Evolutionary conservation across 1,284 basidiomycete genomes (phyloP).

Genomic region (Prillingera fragicola): DNA sequence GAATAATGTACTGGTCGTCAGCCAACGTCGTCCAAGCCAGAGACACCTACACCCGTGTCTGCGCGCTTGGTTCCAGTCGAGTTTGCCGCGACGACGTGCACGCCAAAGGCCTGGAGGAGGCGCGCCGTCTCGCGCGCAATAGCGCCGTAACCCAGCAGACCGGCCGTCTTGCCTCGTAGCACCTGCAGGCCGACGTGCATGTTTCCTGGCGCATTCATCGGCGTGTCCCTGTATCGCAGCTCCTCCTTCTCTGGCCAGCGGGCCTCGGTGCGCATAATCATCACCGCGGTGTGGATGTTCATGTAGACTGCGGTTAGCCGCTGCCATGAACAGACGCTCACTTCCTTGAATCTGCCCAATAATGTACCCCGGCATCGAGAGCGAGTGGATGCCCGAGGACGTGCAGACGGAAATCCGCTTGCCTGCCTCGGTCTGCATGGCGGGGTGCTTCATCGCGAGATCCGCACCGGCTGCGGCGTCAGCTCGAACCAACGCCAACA

Average conservation of each 20-base stretch:
- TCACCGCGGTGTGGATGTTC: constrained; percentile 28
- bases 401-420: constrained; percentile 32
- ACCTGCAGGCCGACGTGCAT: constrained; percentile 3
- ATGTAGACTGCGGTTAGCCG: constrained; percentile 23
- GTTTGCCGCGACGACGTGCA: constrained; percentile 45
- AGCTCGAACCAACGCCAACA: constrained; percentile 1
- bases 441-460: constrained; percentile 22
- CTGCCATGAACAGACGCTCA: constrained; percentile 9
- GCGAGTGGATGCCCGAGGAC: constrained; percentile 39
- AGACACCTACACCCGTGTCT: constrained; percentile 38
- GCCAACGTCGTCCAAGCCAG: no score
- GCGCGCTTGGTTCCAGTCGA: constrained; percentile 30
- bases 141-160: constrained; percentile 28
- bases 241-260: constrained; percentile 21
- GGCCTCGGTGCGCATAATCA: constrained; percentile 16
- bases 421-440: constrained; percentile 22
- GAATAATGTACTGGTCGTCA: constrained; percentile 32
- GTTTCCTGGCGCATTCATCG: constrained; percentile 2
- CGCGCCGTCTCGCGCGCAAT: constrained; percentile 44
- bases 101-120: constrained; percentile 37
- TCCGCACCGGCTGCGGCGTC: constrained; percentile 35
- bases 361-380: constrained; percentile 43
- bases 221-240: constrained; percentile 6
- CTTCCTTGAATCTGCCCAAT: constrained; percentile 33
- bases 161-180: constrained; percentile 14